Evolutionary conservation across 129 eudicot species (phyloP).

Genomic region (Kitagawia praeruptora): DNA sequence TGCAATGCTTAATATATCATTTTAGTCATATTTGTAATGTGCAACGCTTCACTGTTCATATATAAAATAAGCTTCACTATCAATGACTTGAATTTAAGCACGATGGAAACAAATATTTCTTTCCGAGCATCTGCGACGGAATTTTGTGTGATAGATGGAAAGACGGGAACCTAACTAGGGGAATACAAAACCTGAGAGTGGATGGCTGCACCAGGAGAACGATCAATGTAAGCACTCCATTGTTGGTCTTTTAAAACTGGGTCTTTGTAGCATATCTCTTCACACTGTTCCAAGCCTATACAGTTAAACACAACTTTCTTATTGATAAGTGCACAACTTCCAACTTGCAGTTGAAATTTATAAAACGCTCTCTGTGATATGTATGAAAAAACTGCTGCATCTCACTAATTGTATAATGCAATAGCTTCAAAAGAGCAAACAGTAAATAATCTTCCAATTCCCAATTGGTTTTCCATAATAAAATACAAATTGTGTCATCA

Average conservation of each 20-base stretch:
- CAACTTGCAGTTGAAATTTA: background rate
- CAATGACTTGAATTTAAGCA: background rate
- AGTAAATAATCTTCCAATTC: background rate
- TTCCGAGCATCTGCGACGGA: background rate
- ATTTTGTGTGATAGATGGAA: conserved; percentile 4
- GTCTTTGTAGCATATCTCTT: conserved; percentile 82
- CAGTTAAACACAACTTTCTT: background rate
- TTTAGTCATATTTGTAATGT: background rate
- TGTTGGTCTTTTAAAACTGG: conserved; percentile 77
- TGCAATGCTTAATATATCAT: background rate
- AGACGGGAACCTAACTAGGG: background rate
- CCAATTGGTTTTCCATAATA: background rate
- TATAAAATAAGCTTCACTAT: background rate
- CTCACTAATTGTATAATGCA: background rate
- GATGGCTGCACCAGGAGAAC: conserved; percentile 76
- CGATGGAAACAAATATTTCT: background rate
- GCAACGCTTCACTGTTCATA: background rate
- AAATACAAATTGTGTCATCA: background rate
- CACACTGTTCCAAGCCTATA: conserved; percentile 57
- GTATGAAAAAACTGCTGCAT: background rate
- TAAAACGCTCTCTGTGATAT: background rate
- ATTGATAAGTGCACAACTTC: conserved; percentile 7
- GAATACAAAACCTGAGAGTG: conserved; percentile 54
- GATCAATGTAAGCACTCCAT: conserved; percentile 90
- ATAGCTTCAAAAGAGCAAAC: background rate